Conservation (phyloP, 139 green algal genomes). For the Haematococcus lacustris region DNA sequence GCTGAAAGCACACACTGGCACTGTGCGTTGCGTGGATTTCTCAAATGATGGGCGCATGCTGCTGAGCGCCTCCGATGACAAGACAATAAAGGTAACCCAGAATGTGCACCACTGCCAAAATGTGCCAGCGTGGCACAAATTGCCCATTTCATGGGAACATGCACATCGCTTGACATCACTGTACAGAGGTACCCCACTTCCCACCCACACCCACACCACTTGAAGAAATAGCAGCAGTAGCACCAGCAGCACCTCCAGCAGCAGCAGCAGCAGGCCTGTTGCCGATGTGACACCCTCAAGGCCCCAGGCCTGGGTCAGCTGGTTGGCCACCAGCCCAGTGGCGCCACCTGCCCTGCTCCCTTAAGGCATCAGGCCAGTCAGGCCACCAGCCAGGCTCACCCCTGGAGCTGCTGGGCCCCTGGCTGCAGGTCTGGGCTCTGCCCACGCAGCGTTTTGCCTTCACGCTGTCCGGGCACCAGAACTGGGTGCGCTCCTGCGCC, state of each 20-base stretch:
- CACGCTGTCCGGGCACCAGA: slow-evolving; percentile 75
- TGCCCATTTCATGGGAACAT: too few species aligned
- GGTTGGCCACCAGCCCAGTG: too few species aligned
- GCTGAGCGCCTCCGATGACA: slow-evolving; percentile 75
- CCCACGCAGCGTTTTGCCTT: slow-evolving; percentile 68
- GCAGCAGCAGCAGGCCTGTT: too few species aligned
- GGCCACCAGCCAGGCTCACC: neutral
- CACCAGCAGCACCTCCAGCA: too few species aligned
- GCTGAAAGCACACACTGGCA: slow-evolving; percentile 74
- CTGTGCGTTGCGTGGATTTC: slow-evolving; percentile 73
- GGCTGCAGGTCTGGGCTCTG: slow-evolving; percentile 70
- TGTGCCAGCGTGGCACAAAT: too few species aligned
- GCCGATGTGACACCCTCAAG: neutral
- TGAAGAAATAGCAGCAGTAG: too few species aligned
- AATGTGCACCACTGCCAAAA: too few species aligned
- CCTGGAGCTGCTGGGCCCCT: neutral
- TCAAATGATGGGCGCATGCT: slow-evolving; percentile 66
- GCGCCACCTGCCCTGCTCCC: too few species aligned
- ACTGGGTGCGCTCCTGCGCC: slow-evolving; percentile 76
- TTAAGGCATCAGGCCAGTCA: neutral
- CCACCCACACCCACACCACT: neutral
- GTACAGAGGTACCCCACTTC: neutral
- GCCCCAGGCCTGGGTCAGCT: neutral
- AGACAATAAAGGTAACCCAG: slow-evolving; percentile 36
- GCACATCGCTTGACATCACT: neutral